Conservation (phyloP, 2,329 filamentous ascomycete genomes). For the Dothistroma pini region DNA sequence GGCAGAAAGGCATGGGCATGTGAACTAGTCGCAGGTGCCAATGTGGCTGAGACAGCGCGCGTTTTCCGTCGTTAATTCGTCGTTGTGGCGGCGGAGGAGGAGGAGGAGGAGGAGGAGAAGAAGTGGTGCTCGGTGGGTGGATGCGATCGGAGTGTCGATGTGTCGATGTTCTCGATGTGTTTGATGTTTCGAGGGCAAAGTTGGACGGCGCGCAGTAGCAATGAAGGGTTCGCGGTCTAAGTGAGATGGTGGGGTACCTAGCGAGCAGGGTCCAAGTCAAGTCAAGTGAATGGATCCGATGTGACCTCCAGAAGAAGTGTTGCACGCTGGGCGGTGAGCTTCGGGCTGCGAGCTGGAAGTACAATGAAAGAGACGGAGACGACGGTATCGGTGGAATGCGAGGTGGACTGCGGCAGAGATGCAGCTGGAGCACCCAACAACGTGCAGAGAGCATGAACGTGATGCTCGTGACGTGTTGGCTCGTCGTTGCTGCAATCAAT, state of each 20-base stretch:
- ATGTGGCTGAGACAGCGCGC: not conserved
- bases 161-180: not conserved
- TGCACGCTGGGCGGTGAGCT: not conserved
- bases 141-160: not conserved
- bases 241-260: not conserved
- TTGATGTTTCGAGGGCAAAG: not conserved
- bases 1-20: slow-evolving; percentile 13
- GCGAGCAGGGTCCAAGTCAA: not conserved
- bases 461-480: not conserved
- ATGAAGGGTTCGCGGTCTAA: not conserved
- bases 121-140: not conserved
- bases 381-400: not conserved
- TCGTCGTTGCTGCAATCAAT: not conserved
- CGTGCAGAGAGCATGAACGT: not conserved
- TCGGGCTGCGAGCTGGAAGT: not conserved
- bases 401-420: no score
- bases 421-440: not conserved
- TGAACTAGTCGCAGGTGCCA: slow-evolving; percentile 7
- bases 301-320: not conserved
- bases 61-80: not conserved
- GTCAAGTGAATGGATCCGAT: not conserved
- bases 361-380: not conserved
- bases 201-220: not conserved
- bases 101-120: not conserved
- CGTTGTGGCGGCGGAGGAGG: not conserved